Evolutionary conservation across 805 yeast genomes (phyloP), one percentile per base, ranked within the genome.

Genomic region (Kodamaea leandrae): DNA sequence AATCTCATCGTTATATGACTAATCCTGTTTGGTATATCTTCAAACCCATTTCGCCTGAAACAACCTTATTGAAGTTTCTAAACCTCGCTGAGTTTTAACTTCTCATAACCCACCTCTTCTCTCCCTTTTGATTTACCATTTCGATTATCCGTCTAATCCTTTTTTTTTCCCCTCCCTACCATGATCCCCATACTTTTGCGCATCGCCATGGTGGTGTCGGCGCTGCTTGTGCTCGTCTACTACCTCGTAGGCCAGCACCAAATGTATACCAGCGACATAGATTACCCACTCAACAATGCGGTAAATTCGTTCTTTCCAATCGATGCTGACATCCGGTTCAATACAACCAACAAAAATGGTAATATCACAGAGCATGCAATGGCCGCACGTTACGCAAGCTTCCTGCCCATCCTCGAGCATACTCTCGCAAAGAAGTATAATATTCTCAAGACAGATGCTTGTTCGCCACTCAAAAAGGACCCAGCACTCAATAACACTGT

Each of bases 281-380:
- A 65, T 37, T 56, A 61, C 42, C 69, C 69, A 3, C 48, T 64
- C 17, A 61, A 58, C 41, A 57, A 52, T 37, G 58, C 68, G 36
- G 55, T 68, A 39, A 65, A 64, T 49, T 58, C 71, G 15, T 57
- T 68, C n/a, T 66, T 69, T 46, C 75, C 75, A 12, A 57, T 69
- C 14, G 74, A 69, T 46, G 54, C 68, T 36, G 36, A 53, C 8
- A 49, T 69, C n/a, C 46, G 54, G 19, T 61, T 55, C 46, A 66
- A 67, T 46, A 46, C 51, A 1, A 48, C 67, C 4, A 20, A 28
- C 7, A 33, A 27, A 13, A 13, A 30, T 6, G 45, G 43, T 7
- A 52, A 55, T 37, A 33, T 32, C 16, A 47, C 54, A 2, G 36
- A 50, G 6, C 51, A 46, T 14, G 54, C 52, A 18, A 37, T 66